Evolutionary conservation across 2,329 filamentous ascomycete genomes (phyloP).

Genomic region (Cadophora sp.): DNA sequence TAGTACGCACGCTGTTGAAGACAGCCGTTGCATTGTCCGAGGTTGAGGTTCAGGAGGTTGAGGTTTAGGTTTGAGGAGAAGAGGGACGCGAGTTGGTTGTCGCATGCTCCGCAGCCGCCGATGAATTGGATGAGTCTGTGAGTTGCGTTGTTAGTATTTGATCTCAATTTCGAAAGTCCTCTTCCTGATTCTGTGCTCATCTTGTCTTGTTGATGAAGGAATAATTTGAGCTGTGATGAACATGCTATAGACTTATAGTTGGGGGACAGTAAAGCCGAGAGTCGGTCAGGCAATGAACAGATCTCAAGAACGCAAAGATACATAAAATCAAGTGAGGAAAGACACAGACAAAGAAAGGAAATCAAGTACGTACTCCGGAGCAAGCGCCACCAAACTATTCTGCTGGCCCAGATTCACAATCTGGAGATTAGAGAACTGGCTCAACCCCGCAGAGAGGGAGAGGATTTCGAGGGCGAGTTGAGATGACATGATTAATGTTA

Average conservation of each 20-base stretch:
- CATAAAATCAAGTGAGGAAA: neutral
- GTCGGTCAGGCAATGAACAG: too few species aligned
- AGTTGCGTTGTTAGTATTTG: neutral
- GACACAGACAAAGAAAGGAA: too few species aligned
- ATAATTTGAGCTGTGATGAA: too few species aligned
- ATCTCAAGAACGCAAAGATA: neutral
- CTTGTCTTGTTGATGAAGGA: too few species aligned
- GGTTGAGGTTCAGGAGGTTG: neutral
- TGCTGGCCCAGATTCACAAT: constrained; percentile 9
- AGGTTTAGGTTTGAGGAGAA: constrained; percentile 6
- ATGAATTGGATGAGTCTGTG: constrained; percentile 13
- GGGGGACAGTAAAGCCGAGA: too few species aligned
- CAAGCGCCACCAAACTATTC: neutral
- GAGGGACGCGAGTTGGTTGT: constrained; percentile 3
- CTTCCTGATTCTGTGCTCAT: too few species aligned
- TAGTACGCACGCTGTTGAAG: neutral
- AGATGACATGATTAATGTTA: neutral
- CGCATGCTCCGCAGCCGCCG: neutral
- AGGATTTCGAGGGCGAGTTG: constrained; percentile 18
- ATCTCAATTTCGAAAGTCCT: too few species aligned
- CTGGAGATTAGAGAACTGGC: constrained; percentile 5
- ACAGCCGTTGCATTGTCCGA: constrained; percentile 5
- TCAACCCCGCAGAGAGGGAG: constrained; percentile 7
- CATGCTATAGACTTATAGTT: too few species aligned
- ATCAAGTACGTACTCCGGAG: neutral